phyloP scores from a whole-genome alignment of 2,329 filamentous ascomycete species.

The Verticillium longisporum region DNA sequence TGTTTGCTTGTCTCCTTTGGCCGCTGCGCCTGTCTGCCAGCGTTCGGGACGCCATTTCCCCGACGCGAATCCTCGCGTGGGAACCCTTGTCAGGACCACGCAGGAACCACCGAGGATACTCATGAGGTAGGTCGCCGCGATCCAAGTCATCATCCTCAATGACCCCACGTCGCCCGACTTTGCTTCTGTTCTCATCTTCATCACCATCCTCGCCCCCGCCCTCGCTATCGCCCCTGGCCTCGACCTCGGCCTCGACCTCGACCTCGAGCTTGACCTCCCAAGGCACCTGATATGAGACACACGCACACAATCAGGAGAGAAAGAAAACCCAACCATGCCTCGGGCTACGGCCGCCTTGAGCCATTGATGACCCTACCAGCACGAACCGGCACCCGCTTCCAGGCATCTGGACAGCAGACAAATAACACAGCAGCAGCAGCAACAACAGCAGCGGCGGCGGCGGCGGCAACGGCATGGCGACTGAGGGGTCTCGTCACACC shows the following conservation, averaged over 20 bases:
- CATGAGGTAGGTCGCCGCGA: not conserved
- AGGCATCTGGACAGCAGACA: not conserved
- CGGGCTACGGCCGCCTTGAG: not conserved
- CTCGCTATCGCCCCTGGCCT: constrained; percentile 3
- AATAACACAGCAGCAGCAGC: constrained; percentile 5
- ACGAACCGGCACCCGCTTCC: not conserved
- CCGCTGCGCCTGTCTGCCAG: not conserved
- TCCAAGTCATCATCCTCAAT: not conserved
- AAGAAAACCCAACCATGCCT: not conserved
- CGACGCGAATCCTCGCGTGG: not conserved
- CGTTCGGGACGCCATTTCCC: not conserved
- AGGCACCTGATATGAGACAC: not conserved
- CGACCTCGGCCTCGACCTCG: constrained; percentile 15
- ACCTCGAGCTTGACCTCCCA: constrained; percentile 8
- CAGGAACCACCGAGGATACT: not conserved
- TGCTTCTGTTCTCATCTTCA: constrained; percentile 10
- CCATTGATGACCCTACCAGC: not conserved
- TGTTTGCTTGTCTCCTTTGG: not conserved
- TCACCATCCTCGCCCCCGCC: constrained; percentile 5
- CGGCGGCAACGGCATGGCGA: constrained; percentile 12
- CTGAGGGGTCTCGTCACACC: constrained; percentile 9
- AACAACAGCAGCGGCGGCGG: constrained; percentile 1
- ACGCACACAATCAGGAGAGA: constrained; percentile 18
- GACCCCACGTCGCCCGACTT: constrained; percentile 5
- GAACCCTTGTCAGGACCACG: not conserved